Evolutionary conservation across 176 grass and related monocot genomes (phyloP).

Genomic region (Paspalum vaginatum): DNA sequence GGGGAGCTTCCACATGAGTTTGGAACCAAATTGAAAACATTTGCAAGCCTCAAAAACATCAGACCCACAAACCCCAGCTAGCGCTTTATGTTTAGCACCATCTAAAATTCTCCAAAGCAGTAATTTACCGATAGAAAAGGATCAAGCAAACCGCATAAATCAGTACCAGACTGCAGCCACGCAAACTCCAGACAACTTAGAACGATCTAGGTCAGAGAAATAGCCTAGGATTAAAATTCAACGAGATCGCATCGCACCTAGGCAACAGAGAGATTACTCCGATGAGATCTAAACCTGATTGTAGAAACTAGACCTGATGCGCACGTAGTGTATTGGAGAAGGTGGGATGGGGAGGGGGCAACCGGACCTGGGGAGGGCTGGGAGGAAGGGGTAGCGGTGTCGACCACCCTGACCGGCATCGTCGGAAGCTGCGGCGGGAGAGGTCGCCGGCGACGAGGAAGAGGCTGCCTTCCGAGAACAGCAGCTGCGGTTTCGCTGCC

Average conservation of each 20-base stretch:
- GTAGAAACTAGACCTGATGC: not conserved
- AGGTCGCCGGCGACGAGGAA: conserved; percentile 36
- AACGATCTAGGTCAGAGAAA: not conserved
- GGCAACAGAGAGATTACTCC: not conserved
- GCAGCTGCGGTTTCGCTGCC: not conserved
- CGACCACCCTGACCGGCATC: conserved; percentile 86
- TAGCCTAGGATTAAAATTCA: not conserved
- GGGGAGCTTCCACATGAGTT: not conserved
- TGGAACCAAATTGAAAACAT: not conserved
- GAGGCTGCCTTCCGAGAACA: not conserved
- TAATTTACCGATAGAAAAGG: not conserved
- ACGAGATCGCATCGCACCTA: not conserved
- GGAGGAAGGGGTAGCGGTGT: conserved; percentile 67
- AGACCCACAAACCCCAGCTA: not conserved
- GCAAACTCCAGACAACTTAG: not conserved
- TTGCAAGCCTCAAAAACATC: not conserved
- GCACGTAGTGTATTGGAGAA: not conserved
- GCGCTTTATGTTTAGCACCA: not conserved
- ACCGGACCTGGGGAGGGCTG: conserved; percentile 57
- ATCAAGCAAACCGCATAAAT: conserved; percentile 11
- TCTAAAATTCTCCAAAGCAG: not conserved
- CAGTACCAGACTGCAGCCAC: not conserved
- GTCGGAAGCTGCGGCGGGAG: conserved; percentile 7
- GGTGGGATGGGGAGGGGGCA: not conserved
- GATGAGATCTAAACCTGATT: conserved; percentile 31